phyloP scores from a whole-genome alignment of 2,329 filamentous ascomycete genomes.

The Penicillium sp. region DNA sequence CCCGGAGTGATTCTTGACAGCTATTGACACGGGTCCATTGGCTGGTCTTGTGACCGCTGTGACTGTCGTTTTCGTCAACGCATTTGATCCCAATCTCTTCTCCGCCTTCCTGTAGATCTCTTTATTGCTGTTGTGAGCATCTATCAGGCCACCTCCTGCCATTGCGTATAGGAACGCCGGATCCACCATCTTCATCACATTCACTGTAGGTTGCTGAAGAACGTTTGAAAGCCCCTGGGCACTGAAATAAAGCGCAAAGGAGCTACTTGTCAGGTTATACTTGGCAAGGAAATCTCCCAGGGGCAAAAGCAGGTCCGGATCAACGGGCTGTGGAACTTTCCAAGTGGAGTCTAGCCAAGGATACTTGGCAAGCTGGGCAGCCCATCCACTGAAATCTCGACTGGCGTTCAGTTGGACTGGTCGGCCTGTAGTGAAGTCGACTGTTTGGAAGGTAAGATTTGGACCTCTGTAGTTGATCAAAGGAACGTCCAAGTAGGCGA shows the following conservation, averaged over 20 bases:
- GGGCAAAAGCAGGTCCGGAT: constrained; percentile 16
- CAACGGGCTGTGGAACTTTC: constrained; percentile 16
- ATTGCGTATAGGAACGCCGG: neutral
- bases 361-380: constrained; percentile 15
- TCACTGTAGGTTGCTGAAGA: neutral
- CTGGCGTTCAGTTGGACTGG: constrained; percentile 2
- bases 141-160: neutral
- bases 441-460: neutral
- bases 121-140: neutral
- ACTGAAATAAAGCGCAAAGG: constrained; percentile 4
- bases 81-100: neutral
- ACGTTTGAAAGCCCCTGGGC: constrained; percentile 13
- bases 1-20: constrained; percentile 33
- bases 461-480: neutral
- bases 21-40: neutral
- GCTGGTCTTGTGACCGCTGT: neutral
- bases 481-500: constrained; percentile 23
- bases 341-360: constrained; percentile 9
- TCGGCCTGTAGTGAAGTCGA: constrained; percentile 26
- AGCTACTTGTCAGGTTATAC: constrained; percentile 10
- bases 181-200: neutral
- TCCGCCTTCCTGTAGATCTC: constrained; percentile 3
- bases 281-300: constrained; percentile 18
- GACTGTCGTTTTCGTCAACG: neutral
- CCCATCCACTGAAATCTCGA: constrained; percentile 16